Base-by-base conservation (phyloP, 139 green algal genomes). In the Chlorella vulgaris region DNA sequence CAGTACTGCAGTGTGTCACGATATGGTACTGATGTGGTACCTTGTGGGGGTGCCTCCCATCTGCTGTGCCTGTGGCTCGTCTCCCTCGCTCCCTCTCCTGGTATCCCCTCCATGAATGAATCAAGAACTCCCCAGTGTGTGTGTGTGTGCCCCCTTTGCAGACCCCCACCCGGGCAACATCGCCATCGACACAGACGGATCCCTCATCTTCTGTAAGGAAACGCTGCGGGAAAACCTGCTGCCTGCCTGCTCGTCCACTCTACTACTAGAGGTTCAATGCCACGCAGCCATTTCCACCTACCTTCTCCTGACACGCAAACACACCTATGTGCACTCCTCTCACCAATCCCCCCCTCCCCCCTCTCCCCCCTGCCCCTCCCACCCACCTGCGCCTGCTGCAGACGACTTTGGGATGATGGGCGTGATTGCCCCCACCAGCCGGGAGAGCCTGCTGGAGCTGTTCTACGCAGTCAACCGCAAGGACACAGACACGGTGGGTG, bases 391-490 rank as follows among this genome's bases (percentile, higher is more conserved):
- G n/a, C n/a, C n/a, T n/a, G n/a, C n/a, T 65, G 55, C 22, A 65
- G 55, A 76, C 43, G 69, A 76, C 29, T 76, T 76, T 63, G 69
- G 69, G 47, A 92, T 92, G 88, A 92, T 92, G 88, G 77, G 80
- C 4, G 66, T 78, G 53, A 91, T 92, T 31, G 71, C 80, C 29
- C 65, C 80, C 13, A 74, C 60, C 40, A 90, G 74, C 13, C 78
- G 84, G 19, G 87, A 90, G 33, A 29, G 67, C 35, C 78, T 91
- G 50, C 67, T 86, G 43, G 82, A 93, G n/a, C 43, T 93, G 28
- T 99, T 99, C 82, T 91, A 91, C 43, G 87, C 67, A 13, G 78
- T 92, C 35, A 85, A 85, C 42, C 66, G 69, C 15, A 88, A 90
- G 42, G 89, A 93, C 78, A 74, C 81, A 10, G 79, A 88, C n/a